A percentile compares a stretch with the other conserved stretches of the same genome.
Conservation (phyloP, 257 asterid genomes). For the Jaltomata sinuosa region DNA sequence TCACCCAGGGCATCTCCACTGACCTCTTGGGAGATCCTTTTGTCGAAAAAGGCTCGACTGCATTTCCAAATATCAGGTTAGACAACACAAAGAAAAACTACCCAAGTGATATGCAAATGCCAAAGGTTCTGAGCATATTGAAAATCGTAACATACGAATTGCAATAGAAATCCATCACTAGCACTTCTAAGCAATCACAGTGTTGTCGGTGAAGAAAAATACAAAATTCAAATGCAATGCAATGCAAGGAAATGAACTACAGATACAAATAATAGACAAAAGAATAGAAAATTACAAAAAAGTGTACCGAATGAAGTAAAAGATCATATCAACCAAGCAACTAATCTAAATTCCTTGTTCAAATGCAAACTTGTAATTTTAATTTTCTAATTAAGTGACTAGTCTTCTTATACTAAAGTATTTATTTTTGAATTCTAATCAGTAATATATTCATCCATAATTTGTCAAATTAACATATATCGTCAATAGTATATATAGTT, state of each 20-base stretch:
- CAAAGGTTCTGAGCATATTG: not conserved
- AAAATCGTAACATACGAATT: not conserved
- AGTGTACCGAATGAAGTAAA: not conserved
- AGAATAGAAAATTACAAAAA: not conserved
- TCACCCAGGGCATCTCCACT: conserved; percentile 1
- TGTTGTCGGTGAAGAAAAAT: not conserved
- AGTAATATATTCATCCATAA: not conserved
- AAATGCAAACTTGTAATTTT: not conserved
- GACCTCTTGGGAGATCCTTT: conserved; percentile 6
- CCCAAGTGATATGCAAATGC: not conserved
- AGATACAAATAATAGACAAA: not conserved
- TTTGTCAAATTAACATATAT: not conserved
- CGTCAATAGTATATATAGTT: too few relatives aligned
- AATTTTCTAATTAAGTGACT: not conserved
- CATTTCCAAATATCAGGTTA: not conserved
- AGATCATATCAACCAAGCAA: not conserved
- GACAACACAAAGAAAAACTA: not conserved
- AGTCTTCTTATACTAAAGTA: not conserved
- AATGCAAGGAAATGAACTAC: not conserved
- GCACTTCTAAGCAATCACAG: not conserved
- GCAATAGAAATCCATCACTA: not conserved
- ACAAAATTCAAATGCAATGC: not conserved
- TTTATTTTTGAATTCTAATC: not conserved
- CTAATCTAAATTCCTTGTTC: not conserved
- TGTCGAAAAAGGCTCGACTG: conserved; percentile 4